Evolutionary conservation across 2,329 filamentous ascomycete genomes (phyloP).

Genomic region (Epichloe bromicola): DNA sequence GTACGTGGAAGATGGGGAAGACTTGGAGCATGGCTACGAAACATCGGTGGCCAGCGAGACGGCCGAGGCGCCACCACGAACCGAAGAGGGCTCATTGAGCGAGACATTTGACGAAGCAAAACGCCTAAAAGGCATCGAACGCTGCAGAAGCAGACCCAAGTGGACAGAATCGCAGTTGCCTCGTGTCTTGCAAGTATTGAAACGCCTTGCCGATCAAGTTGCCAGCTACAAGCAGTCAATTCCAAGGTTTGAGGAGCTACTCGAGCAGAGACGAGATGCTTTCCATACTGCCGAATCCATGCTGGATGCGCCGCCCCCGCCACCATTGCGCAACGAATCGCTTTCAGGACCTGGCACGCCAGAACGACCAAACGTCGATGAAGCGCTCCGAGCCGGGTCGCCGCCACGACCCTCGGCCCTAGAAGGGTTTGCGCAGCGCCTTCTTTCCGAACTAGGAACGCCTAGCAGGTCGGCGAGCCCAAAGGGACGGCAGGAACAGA

Average conservation of each 20-base stretch:
- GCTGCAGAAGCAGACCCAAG: constrained; percentile 38
- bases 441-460: constrained; percentile 45
- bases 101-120: constrained; percentile 13
- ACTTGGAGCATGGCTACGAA: constrained; percentile 7
- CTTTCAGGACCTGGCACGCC: constrained; percentile 21
- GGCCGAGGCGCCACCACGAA: neutral
- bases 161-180: constrained; percentile 39
- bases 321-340: constrained; percentile 14
- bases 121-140: constrained; percentile 33
- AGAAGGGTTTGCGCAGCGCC: constrained; percentile 49
- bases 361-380: constrained; percentile 32
- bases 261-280: constrained; percentile 51
- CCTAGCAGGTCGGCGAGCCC: constrained; percentile 38
- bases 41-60: constrained; percentile 5
- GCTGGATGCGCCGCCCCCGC: constrained; percentile 20
- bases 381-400: constrained; percentile 32
- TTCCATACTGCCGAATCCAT: constrained; percentile 47
- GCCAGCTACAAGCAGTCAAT: constrained; percentile 48
- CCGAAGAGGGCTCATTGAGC: neutral
- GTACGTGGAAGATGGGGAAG: constrained; percentile 29
- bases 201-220: constrained; percentile 49
- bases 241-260: constrained; percentile 58
- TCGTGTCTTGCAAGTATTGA: constrained; percentile 43
- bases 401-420: constrained; percentile 41
- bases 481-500: constrained; percentile 34